These are phyloP conservation scores for Solanum sitiens DNA, from an alignment of 257 asterid genomes.

Conservation along the genomic window DNA sequence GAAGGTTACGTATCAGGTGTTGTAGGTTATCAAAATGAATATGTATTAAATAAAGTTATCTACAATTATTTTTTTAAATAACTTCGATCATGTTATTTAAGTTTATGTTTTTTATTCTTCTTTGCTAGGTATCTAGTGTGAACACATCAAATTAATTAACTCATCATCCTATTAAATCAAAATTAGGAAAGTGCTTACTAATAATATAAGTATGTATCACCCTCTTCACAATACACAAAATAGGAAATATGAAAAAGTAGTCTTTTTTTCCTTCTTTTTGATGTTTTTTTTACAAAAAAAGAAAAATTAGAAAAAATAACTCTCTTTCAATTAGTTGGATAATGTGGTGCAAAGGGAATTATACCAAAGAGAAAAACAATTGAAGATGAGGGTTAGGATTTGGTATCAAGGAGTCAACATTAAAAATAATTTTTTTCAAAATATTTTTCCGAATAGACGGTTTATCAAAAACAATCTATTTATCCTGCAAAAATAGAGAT, in stretches of 20 bases:
- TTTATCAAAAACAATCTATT: no score
- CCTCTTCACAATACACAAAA: background rate
- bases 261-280: no score
- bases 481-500: no score
- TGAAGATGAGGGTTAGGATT: background rate
- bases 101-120: no score
- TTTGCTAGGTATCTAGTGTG: background rate
- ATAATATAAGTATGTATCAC: background rate
- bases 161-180: background rate
- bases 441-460: accelerated
- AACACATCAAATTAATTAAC: background rate
- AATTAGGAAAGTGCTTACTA: background rate
- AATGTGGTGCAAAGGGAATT: no score
- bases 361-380: no score
- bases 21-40: background rate
- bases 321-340: background rate
- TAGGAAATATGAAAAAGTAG: background rate
- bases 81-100: no score
- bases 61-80: background rate
- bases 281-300: no score
- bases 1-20: no score
- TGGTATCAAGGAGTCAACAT: background rate
- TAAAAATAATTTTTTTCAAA: no score
- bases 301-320: no score
- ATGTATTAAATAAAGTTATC: background rate